Evolutionary conservation across 2,329 filamentous ascomycete genomes (phyloP).

Genomic region (Cadophora gregata): DNA sequence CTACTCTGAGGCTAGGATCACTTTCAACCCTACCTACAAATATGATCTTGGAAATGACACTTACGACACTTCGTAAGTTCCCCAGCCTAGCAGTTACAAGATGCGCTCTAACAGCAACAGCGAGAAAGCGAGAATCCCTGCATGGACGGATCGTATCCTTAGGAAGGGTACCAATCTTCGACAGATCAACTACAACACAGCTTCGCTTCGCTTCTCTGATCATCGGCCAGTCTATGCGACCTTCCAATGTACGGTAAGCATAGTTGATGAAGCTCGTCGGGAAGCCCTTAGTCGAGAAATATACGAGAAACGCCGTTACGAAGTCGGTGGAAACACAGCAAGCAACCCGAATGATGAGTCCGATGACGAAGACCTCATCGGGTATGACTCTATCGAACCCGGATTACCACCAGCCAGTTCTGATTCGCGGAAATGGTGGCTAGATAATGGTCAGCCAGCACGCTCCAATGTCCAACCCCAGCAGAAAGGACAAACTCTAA

Average conservation of each 20-base stretch:
- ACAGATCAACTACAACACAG: conserved; percentile 82
- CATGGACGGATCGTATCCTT: conserved; percentile 95
- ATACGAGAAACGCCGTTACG: conserved; percentile 70
- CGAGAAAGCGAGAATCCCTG: conserved; percentile 92
- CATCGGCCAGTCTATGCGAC: conserved; percentile 93
- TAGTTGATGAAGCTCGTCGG: conserved; percentile 77
- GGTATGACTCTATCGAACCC: conserved; percentile 82
- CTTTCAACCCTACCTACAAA: conserved; percentile 93
- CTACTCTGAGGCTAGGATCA: conserved; percentile 89
- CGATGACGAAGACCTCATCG: conserved; percentile 81
- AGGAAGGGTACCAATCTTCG: conserved; percentile 83
- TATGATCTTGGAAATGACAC: conserved; percentile 87
- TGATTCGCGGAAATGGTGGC: conserved; percentile 73
- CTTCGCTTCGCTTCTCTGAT: conserved; percentile 87
- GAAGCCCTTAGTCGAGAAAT: conserved; percentile 75
- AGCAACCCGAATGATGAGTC: conserved; percentile 65
- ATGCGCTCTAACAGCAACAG: conserved; percentile 47
- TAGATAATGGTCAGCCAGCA: conserved; percentile 74
- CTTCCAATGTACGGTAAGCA: conserved; percentile 83
- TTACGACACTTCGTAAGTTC: conserved; percentile 85
- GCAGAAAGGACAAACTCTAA: conserved; percentile 66
- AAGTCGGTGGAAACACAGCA: conserved; percentile 68
- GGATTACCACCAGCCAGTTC: conserved; percentile 73
- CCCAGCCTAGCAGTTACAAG: not conserved
- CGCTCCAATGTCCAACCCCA: conserved; percentile 75